These are phyloP conservation scores for Glomus cerebriforme DNA, from an alignment of 192 early-diverging fungal genomes.

Conservation along the genomic window DNA sequence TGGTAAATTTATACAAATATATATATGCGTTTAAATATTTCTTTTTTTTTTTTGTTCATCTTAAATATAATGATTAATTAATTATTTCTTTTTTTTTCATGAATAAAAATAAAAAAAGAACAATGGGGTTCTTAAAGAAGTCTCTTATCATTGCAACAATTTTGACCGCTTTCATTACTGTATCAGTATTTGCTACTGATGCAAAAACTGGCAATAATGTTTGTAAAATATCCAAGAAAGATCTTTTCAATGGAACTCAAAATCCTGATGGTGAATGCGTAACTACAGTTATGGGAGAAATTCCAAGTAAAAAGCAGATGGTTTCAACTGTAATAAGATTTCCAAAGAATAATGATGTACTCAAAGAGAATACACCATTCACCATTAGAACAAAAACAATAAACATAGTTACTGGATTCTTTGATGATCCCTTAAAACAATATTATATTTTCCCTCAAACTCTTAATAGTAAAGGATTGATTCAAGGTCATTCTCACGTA, in stretches of 20 bases:
- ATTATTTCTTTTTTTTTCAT: too few species aligned
- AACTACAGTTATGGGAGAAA: background rate
- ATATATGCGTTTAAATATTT: too few species aligned
- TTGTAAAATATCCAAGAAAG: background rate
- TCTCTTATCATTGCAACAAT: background rate
- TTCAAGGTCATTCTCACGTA: constrained; percentile 15
- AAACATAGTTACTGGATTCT: background rate
- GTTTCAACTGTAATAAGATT: background rate
- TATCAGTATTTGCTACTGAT: background rate
- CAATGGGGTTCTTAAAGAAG: background rate
- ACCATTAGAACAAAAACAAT: too few species aligned
- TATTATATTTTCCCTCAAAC: constrained; percentile 9
- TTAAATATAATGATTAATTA: too few species aligned
- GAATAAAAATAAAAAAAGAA: background rate
- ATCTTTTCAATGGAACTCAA: background rate
- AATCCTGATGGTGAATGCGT: background rate
- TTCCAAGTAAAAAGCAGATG: background rate
- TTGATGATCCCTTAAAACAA: background rate
- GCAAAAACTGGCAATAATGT: background rate
- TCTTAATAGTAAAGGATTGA: background rate
- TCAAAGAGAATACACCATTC: background rate
- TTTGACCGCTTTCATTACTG: background rate
- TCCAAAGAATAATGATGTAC: background rate
- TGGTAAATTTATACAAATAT: too few species aligned
- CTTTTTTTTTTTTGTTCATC: too few species aligned